phyloP scores from a whole-genome alignment of 805 yeast genomes.

The Kodamaea jinghongensis region DNA sequence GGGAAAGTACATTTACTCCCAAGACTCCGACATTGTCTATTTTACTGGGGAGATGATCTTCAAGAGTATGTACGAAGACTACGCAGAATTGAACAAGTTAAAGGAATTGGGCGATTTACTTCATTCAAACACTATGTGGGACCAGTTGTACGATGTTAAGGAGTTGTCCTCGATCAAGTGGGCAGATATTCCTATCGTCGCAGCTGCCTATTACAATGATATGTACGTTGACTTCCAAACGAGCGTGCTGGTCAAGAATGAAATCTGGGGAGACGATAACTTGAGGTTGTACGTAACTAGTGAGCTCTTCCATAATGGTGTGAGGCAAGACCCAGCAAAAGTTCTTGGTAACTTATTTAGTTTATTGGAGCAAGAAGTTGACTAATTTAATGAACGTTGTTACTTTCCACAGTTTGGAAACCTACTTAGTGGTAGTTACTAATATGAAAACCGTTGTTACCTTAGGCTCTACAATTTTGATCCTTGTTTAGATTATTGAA shows the following conservation, averaged over 20 bases:
- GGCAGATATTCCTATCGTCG: conserved; percentile 44
- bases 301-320: conserved; percentile 52
- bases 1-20: conserved; percentile 3
- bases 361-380: conserved; percentile 39
- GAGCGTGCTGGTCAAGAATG: conserved; percentile 33
- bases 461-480: too few species aligned
- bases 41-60: conserved; percentile 59
- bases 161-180: conserved; percentile 28
- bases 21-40: conserved; percentile 26
- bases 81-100: conserved; percentile 38
- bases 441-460: too few species aligned
- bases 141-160: conserved; percentile 32
- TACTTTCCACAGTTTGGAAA: too few species aligned
- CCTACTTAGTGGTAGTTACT: too few species aligned
- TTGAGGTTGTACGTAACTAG: conserved; percentile 44
- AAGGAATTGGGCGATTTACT: conserved; percentile 39
- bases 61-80: conserved; percentile 50
- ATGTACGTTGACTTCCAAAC: conserved; percentile 51
- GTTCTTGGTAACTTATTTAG: conserved; percentile 40
- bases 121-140: conserved; percentile 36
- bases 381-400: too few species aligned
- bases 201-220: conserved; percentile 48
- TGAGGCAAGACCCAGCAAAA: conserved; percentile 38
- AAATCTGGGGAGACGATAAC: conserved; percentile 31
- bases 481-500: too few species aligned